A percentile compares a stretch with the other conserved stretches of the same genome.
These are phyloP conservation scores for Penicillium flavigenum DNA, from an alignment of 495 filamentous ascomycete genomes.

Conservation along the genomic window DNA sequence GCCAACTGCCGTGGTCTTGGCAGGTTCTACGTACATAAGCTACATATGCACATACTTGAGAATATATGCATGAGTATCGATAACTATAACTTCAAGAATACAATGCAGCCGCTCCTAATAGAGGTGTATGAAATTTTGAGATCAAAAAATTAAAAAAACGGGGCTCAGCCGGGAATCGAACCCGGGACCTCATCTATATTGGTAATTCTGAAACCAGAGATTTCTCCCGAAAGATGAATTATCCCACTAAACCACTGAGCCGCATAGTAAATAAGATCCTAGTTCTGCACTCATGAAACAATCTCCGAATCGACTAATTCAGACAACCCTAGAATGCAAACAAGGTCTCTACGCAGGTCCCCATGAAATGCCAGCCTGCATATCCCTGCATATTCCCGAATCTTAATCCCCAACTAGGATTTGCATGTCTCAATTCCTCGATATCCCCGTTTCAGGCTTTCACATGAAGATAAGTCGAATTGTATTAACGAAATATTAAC, in stretches of 20 bases:
- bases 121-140: no score
- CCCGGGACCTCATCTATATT: not conserved
- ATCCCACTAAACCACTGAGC: constrained; percentile 3
- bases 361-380: not conserved
- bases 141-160: not conserved
- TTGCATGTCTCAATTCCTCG: no score
- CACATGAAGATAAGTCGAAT: not conserved
- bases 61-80: no score
- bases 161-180: constrained; percentile 2
- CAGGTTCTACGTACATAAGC: no score
- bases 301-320: not conserved
- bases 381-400: not conserved
- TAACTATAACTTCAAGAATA: no score
- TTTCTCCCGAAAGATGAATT: constrained; percentile 1
- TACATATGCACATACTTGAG: no score
- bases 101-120: no score
- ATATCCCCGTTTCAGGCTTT: not conserved
- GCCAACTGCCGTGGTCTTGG: no score
- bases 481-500: not conserved
- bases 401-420: not conserved
- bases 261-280: not conserved
- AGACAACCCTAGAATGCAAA: not conserved
- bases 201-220: not conserved
- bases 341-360: not conserved
- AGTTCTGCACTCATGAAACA: not conserved